Conservation (phyloP, 495 filamentous ascomycete genomes). For the Penicillium tannophilum region DNA sequence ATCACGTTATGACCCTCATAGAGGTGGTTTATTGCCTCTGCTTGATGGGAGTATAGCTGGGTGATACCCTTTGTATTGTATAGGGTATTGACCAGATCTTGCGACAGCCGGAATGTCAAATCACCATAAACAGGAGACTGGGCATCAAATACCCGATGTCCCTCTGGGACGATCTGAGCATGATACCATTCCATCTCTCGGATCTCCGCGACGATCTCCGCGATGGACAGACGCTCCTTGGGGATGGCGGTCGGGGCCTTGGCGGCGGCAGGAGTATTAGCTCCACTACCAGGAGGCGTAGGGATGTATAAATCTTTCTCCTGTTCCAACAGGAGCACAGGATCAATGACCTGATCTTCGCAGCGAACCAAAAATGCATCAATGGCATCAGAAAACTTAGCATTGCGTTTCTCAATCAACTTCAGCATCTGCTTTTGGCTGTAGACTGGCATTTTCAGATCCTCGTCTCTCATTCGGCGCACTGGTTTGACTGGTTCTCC, state of each 20-base stretch:
- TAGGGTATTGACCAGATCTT: conserved; percentile 88
- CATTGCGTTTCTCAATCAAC: conserved; percentile 89
- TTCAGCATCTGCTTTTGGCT: conserved; percentile 89
- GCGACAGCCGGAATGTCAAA: conserved; percentile 81
- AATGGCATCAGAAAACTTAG: conserved; percentile 79
- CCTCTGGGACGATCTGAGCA: conserved; percentile 90
- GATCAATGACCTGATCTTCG: conserved; percentile 64
- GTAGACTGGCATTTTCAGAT: conserved; percentile 90
- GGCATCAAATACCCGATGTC: conserved; percentile 88
- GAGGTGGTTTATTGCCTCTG: conserved; percentile 90
- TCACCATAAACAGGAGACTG: conserved; percentile 84
- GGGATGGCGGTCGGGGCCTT: conserved; percentile 70
- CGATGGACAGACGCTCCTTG: conserved; percentile 75
- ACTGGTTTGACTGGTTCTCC: conserved; percentile 68
- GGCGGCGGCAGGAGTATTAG: conserved; percentile 46
- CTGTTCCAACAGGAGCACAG: conserved; percentile 62
- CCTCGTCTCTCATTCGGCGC: conserved; percentile 68
- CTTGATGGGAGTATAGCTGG: conserved; percentile 89
- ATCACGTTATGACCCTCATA: conserved; percentile 86
- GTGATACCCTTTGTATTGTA: conserved; percentile 89
- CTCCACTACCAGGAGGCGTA: conserved; percentile 48
- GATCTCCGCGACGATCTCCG: conserved; percentile 84
- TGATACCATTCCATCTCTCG: conserved; percentile 84
- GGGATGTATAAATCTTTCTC: conserved; percentile 50
- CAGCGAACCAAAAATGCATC: conserved; percentile 77